Evolutionary conservation across 2,329 filamentous ascomycete species (phyloP).

Genomic region (Sporothrix protearum): DNA sequence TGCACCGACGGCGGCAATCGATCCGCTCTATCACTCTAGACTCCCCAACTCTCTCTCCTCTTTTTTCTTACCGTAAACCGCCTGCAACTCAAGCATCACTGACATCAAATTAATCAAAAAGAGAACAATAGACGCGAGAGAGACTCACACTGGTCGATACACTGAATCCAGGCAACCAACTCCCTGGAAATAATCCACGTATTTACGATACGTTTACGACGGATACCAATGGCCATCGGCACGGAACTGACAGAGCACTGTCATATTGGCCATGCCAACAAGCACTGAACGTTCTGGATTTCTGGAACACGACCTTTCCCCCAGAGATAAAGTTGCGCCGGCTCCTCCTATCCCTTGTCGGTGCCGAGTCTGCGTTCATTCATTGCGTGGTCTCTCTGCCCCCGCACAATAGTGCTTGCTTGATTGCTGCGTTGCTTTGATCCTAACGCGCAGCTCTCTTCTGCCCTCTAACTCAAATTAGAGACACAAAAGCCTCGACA

Average conservation of each 20-base stretch:
- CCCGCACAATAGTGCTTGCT: not conserved
- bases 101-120: not conserved
- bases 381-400: not conserved
- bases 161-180: not conserved
- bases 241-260: not conserved
- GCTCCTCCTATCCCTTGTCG: not conserved
- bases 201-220: conserved; percentile 1
- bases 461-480: too few species aligned
- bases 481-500: conserved; percentile 4
- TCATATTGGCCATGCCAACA: not conserved
- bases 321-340: not conserved
- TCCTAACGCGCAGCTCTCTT: not conserved
- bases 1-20: conserved; percentile 1
- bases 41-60: not conserved
- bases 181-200: not conserved
- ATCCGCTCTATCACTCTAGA: not conserved
- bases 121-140: not conserved
- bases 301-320: not conserved
- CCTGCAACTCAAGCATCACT: not conserved
- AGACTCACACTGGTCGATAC: not conserved
- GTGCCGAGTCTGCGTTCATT: not conserved
- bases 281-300: conserved; percentile 7
- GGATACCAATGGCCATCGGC: not conserved
- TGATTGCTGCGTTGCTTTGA: not conserved
- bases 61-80: not conserved